Conservation (phyloP, 192 early-diverging fungal species). For the Dissophora ornata region DNA sequence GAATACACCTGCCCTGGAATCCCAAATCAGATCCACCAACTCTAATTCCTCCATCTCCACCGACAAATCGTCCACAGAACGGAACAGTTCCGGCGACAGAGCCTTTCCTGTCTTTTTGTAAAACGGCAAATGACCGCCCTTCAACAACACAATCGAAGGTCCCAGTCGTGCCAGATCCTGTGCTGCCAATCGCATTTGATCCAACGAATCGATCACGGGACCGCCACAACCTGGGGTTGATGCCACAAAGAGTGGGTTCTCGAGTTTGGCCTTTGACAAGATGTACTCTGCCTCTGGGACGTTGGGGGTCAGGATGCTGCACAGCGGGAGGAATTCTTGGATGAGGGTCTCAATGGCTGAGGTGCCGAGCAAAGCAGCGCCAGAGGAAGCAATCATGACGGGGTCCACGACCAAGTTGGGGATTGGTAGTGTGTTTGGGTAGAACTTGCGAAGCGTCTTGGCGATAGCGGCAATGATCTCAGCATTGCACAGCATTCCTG, state of each 20-base stretch:
- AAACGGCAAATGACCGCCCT: conserved; percentile 84
- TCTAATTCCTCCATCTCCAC: conserved; percentile 35
- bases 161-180: conserved; percentile 64
- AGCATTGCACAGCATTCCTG: conserved; percentile 76
- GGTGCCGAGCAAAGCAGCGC: conserved; percentile 67
- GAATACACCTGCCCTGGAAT: conserved; percentile 49
- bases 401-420: conserved; percentile 80
- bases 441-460: conserved; percentile 50
- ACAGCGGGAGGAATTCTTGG: conserved; percentile 72
- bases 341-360: conserved; percentile 70
- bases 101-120: conserved; percentile 23
- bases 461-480: conserved; percentile 73
- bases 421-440: conserved; percentile 11
- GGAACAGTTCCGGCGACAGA: conserved; percentile 19
- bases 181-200: conserved; percentile 73
- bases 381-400: conserved; percentile 87
- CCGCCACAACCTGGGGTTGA: not conserved
- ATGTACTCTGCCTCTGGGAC: conserved; percentile 83
- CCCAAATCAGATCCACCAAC: conserved; percentile 75
- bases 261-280: conserved; percentile 50
- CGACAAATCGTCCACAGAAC: conserved; percentile 25
- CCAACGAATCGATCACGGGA: conserved; percentile 60
- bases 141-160: conserved; percentile 72
- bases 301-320: conserved; percentile 83
- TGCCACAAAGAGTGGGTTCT: not conserved